Evolutionary conservation across 495 filamentous ascomycete genomes (phyloP), one percentile per base, ranked within the genome.

Genomic region (Acidomyces sp.): DNA sequence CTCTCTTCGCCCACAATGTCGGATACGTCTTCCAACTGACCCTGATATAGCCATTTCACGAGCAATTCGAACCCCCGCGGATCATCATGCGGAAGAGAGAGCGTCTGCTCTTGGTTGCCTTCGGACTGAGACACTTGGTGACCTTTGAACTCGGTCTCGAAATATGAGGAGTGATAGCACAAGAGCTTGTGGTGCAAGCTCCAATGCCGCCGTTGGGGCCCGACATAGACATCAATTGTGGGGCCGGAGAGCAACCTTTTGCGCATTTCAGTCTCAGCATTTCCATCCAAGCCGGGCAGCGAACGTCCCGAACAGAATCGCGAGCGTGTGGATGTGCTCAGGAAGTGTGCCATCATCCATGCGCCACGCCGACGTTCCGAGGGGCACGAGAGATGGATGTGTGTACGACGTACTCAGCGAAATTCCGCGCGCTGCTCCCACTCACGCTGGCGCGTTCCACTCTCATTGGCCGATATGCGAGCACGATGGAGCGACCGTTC

Each of bases 11-110:
- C 48, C 48, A 65, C 46, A 19, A 55, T 46, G n/a, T n/a, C n/a
- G 16, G 57, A 55, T 13, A 62, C 60, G 41, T 67, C 61, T 34
- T 68, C 66, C 25, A 69, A 55, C 19, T 55, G 60, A 16, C 66
- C 66, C 44, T 69, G 66, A 34, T 69, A 69, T 12, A 69, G 52
- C 64, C 66, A 69, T 46, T 66, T 68, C 11, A 69, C 62, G n/a
- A 69, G 51, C 29, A 69, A 52, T 39, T 66, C 66, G 45, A 69
- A 69, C 6, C 65, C 66, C 3, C 52, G 37, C 2, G 66, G 60
- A 37, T 65, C 62, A 17, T 64, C 54, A 13, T 67, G 58, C 13
- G 52, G 50, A 4, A 69, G 51, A 28, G 68, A 62, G 18, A 68
- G 49, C 22, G 38, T 55, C 19, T 43, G 40, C 10, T 36, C 34